Evolutionary conservation across 106 monocot genomes (phyloP).

Genomic region (Dendrobium huoshanense): DNA sequence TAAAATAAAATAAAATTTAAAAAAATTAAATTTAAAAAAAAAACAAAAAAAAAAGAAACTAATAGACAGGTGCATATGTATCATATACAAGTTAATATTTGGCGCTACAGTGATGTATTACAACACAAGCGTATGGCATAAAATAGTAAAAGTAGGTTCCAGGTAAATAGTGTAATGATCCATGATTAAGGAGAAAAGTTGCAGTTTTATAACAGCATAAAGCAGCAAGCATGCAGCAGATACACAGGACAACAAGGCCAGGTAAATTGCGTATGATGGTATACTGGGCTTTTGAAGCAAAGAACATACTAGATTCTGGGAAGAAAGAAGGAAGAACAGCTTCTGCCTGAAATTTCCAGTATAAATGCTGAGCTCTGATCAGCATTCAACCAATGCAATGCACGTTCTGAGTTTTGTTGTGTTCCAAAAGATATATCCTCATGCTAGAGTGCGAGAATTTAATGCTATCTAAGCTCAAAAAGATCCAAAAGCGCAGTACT

Average conservation of each 20-base stretch:
- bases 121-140: background rate
- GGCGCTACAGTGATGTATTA: background rate
- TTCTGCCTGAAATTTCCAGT: too few relatives aligned
- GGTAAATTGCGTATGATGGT: background rate
- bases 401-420: too few relatives aligned
- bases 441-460: too few relatives aligned
- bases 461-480: too few relatives aligned
- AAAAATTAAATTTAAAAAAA: too few relatives aligned
- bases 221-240: background rate
- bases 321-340: background rate
- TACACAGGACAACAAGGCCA: background rate
- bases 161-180: background rate
- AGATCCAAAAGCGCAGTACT: too few relatives aligned
- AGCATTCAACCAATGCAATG: too few relatives aligned
- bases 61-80: background rate
- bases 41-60: background rate
- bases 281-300: too few relatives aligned
- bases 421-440: too few relatives aligned
- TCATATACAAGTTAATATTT: background rate
- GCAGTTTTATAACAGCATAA: background rate
- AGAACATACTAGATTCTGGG: background rate
- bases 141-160: background rate
- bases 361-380: too few relatives aligned
- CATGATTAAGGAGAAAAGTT: conserved; percentile 5
- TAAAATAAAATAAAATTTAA: too few relatives aligned